Base-by-base conservation (phyloP, 202 grass and related monocot species). In the Panicum virgatum region DNA sequence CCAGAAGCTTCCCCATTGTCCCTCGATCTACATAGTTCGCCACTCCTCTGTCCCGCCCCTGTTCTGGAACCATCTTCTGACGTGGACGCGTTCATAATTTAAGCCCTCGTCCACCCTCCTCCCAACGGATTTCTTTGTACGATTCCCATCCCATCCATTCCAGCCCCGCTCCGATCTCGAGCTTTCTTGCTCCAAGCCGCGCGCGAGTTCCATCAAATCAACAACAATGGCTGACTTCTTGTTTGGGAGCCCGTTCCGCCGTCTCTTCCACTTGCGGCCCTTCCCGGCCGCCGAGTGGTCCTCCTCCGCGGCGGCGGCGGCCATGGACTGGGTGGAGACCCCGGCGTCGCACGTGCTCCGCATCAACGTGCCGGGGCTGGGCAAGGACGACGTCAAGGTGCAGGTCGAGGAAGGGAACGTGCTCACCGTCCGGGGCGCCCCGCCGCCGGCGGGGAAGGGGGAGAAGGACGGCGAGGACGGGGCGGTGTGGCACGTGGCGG, bases 291-390 rank as follows among this genome's bases (percentile, higher is more conserved):
- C 39, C 20, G 87, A 87, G 18, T 96, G 82, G 91, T 63, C 69
- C 3, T 66, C 64, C 18, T 60, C 71, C 15, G 51, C 61, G 3
- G 18, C 69, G 11, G n/a, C n/a, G n/a, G 89, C 66, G 12, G 74
- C 89, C 77, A 92, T 94, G 92, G 90, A 97, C 62, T 97, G 89
- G 92, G 47, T 97, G 39, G 92, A 97, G 88, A 92, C 88, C n/a
- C 92, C 90, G 77, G 78, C 81, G 65, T 85, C 94, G 4, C 92
- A 97, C 84, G 27, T 92, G 32, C 42, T 97, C 66, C 82, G 68
- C 46, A 32, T 97, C 92, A 90, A 94, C 75, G 88, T 92, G 30
- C 94, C 94, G 25, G 92, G 92, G 0, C 82, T 87, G 19, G 86
- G 90, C 38, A 94, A 87, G 83, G 94, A 94, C 63, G 87, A 91